phyloP scores from a whole-genome alignment of 331 rosid species.

The Quercus lobata region DNA sequence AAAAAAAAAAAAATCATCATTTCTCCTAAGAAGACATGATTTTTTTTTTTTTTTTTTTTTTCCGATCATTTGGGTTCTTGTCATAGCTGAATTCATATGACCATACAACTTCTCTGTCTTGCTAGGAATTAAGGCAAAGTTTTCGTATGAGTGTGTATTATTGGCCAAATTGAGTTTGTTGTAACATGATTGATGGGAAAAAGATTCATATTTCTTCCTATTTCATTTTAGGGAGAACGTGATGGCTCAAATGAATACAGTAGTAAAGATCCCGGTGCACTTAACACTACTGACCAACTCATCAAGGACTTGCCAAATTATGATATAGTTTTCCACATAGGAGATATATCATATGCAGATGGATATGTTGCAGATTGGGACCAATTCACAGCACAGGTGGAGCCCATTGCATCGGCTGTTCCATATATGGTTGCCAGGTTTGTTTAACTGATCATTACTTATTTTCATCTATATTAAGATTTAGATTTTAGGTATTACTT shows the following conservation, averaged over 20 bases:
- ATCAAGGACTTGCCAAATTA: slow-evolving; percentile 61
- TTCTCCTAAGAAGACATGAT: too few species aligned
- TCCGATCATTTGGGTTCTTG: too few species aligned
- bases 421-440: slow-evolving; percentile 93
- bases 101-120: too few species aligned
- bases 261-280: slow-evolving; percentile 76
- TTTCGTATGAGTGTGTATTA: too few species aligned
- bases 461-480: slow-evolving; percentile 1
- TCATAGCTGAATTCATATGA: too few species aligned
- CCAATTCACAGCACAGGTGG: slow-evolving; percentile 83
- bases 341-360: slow-evolving; percentile 72
- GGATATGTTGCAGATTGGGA: slow-evolving; percentile 90
- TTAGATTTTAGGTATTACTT: background rate
- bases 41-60: too few species aligned
- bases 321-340: slow-evolving; percentile 77
- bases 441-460: slow-evolving; percentile 13
- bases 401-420: slow-evolving; percentile 69
- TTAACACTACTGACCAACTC: slow-evolving; percentile 74
- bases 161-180: background rate
- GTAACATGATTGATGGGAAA: background rate
- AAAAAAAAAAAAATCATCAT: too few species aligned
- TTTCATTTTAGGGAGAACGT: slow-evolving; percentile 65
- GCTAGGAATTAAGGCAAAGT: too few species aligned
- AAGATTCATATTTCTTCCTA: background rate
- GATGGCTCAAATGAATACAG: slow-evolving; percentile 82